phyloP scores from a whole-genome alignment of 1,284 basidiomycete genomes.

The Fomitopsis betulina region DNA sequence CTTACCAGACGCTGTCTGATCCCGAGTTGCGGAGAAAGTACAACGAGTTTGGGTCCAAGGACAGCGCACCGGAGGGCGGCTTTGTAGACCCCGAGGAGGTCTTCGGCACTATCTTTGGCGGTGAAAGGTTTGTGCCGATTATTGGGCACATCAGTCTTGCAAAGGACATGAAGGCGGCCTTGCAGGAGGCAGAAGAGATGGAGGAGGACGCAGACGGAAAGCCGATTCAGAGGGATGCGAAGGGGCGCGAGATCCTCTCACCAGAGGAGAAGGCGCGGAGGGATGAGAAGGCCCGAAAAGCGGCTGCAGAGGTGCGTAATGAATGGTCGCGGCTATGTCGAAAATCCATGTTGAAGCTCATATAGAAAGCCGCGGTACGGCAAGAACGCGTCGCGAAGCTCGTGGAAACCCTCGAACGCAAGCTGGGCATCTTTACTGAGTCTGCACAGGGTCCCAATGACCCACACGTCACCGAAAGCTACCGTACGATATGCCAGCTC shows the following conservation, averaged over 20 bases:
- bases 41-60: conserved; percentile 87
- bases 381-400: conserved; percentile 81
- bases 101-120: conserved; percentile 91
- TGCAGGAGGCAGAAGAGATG: conserved; percentile 87
- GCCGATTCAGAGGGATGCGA: conserved; percentile 50
- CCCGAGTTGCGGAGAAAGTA: conserved; percentile 83
- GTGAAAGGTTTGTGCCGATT: conserved; percentile 78
- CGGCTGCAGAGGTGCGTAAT: conserved; percentile 58
- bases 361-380: conserved; percentile 75
- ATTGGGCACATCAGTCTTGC: conserved; percentile 84
- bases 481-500: conserved; percentile 73
- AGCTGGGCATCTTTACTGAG: conserved; percentile 91
- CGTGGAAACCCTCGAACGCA: conserved; percentile 80
- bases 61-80: conserved; percentile 75
- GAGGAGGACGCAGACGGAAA: conserved; percentile 35
- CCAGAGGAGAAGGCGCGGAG: conserved; percentile 82
- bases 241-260: conserved; percentile 66
- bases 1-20: conserved; percentile 89
- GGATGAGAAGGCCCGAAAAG: conserved; percentile 72
- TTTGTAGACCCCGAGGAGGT: conserved; percentile 81
- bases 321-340: conserved; percentile 3
- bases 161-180: conserved; percentile 95
- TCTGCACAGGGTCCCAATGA: conserved; percentile 77
- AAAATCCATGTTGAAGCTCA: background rate
- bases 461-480: conserved; percentile 62